Percentiles rank a stretch among this genome's conserved stretches.
Evolutionary conservation across 2,329 filamentous ascomycete species (phyloP).

Genomic region (Neobulgaria alba): DNA sequence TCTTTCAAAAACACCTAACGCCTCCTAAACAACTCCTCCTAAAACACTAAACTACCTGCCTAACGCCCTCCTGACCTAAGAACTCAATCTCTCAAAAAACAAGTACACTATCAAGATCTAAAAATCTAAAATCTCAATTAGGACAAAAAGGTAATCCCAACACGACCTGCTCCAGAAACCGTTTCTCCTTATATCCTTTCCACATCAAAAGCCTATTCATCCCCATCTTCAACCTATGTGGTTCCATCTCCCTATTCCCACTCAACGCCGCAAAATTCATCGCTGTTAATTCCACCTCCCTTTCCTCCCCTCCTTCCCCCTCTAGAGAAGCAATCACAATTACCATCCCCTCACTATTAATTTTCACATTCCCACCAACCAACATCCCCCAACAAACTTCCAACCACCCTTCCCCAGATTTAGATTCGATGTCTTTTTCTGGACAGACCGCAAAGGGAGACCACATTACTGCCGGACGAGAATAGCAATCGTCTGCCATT

Average conservation of each 20-base stretch:
- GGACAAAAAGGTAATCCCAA: no score
- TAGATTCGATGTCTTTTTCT: constrained; percentile 7
- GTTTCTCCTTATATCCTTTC: not conserved
- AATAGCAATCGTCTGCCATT: constrained; percentile 8
- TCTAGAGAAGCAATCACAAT: not conserved
- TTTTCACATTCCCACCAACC: not conserved
- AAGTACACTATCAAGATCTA: no score
- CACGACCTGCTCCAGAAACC: not conserved
- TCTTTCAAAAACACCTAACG: no score
- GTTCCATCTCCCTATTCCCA: constrained; percentile 14
- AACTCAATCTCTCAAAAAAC: no score
- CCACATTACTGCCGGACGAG: constrained; percentile 18
- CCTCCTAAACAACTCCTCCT: no score
- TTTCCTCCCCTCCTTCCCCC: not conserved
- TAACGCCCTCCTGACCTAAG: no score
- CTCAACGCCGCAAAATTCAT: constrained; percentile 18
- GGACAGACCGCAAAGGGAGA: constrained; percentile 11
- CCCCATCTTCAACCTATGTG: constrained; percentile 13
- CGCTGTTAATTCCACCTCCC: constrained; percentile 5
- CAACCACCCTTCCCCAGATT: constrained; percentile 10
- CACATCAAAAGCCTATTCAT: constrained; percentile 20
- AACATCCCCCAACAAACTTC: constrained; percentile 15
- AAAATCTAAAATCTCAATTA: no score
- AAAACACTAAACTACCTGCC: no score
- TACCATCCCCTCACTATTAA: not conserved